A percentile compares a stretch with the other conserved stretches of the same genome.
Evolutionary conservation across 768 basidiomycete species (phyloP).

Genomic region (Naganishia randhawae): DNA sequence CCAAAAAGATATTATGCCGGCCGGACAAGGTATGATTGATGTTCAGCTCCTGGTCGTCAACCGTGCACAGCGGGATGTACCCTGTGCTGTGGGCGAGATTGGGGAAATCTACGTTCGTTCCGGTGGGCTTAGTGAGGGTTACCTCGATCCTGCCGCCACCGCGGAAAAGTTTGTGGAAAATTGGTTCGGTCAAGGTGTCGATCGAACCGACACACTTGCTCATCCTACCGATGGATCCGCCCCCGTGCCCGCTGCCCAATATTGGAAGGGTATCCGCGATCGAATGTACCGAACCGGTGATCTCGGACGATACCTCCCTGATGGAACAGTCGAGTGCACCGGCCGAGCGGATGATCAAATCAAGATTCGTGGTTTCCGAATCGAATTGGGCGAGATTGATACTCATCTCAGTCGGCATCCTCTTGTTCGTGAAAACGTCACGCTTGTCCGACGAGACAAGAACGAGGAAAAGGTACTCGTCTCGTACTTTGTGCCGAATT

Average conservation of each 20-base stretch:
- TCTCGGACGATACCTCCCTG: conserved; percentile 85
- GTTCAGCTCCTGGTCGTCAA: conserved; percentile 97
- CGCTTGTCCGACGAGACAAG: conserved; percentile 91
- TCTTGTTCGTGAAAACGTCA: conserved; percentile 94
- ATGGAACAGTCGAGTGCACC: conserved; percentile 91
- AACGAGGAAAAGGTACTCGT: conserved; percentile 99
- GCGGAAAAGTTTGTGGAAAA: conserved; percentile 88
- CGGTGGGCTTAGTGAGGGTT: conserved; percentile 91
- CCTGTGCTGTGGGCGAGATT: conserved; percentile 91
- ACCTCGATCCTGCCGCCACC: conserved; percentile 76
- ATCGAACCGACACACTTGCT: conserved; percentile 66
- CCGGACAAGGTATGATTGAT: conserved; percentile 94
- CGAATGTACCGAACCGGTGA: conserved; percentile 98
- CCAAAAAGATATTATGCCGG: conserved; percentile 97
- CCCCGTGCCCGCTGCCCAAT: conserved; percentile 61
- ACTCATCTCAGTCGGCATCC: conserved; percentile 90
- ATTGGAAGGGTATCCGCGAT: conserved; percentile 95
- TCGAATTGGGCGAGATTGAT: conserved; percentile 97
- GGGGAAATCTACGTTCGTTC: conserved; percentile 98
- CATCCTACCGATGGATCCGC: conserved; percentile 46
- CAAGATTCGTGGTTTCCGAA: conserved; percentile 98
- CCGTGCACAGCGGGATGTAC: conserved; percentile 72
- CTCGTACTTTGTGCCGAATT: conserved; percentile 90
- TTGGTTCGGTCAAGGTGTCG: conserved; percentile 68
- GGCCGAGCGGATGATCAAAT: conserved; percentile 98